These are phyloP conservation scores for Daldinia childiae DNA, from an alignment of 495 filamentous ascomycete genomes.

Conservation along the genomic window DNA sequence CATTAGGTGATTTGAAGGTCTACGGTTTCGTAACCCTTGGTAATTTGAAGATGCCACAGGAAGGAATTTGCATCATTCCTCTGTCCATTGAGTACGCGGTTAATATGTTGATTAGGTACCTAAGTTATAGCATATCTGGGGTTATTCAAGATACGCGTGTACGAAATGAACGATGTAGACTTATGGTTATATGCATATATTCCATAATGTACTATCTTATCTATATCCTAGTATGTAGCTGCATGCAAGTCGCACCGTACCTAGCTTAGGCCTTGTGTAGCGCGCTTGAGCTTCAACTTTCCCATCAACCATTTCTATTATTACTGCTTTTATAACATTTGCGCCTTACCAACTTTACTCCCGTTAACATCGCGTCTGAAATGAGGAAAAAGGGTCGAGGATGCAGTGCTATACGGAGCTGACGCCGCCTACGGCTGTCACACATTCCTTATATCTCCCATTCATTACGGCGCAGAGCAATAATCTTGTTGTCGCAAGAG, in stretches of 20 bases:
- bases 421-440: constrained; percentile 89
- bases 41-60: neutral
- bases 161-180: neutral
- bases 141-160: neutral
- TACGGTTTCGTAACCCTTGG: neutral
- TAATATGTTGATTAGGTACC: neutral
- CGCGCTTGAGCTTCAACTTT: constrained; percentile 21
- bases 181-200: neutral
- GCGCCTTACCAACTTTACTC: constrained; percentile 4
- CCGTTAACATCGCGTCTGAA: constrained; percentile 23
- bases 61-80: neutral
- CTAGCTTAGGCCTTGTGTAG: neutral
- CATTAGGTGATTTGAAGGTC: neutral
- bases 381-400: constrained; percentile 35
- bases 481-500: constrained; percentile 89
- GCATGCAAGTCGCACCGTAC: neutral
- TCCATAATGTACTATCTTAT: constrained; percentile 36
- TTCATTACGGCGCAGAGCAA: constrained; percentile 77
- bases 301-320: neutral
- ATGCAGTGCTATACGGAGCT: constrained; percentile 88
- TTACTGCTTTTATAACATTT: constrained; percentile 2
- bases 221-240: constrained; percentile 5
- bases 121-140: neutral
- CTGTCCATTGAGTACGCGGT: neutral
- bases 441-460: constrained; percentile 81